Evolutionary conservation across 148 eudicot genomes (phyloP), one percentile per base, ranked within the genome.

Genomic region (Spergularia bocconei): DNA sequence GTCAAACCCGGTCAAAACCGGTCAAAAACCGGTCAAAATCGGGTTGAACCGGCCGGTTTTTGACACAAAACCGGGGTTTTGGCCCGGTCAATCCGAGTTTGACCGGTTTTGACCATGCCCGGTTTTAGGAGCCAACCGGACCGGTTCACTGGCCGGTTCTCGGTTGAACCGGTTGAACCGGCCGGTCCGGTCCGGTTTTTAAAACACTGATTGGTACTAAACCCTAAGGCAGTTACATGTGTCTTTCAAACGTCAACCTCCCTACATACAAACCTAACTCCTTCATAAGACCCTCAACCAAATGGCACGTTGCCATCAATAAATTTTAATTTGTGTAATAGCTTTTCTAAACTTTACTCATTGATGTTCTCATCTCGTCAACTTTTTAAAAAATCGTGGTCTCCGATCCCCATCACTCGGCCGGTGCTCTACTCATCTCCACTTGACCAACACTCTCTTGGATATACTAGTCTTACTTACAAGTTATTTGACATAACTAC

Each of bases 151-250:
- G n/a, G n/a, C n/a, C n/a, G n/a, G n/a, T n/a, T n/a, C n/a, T n/a
- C n/a, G n/a, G n/a, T n/a, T n/a, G n/a, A n/a, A n/a, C n/a, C n/a
- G n/a, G n/a, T n/a, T n/a, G n/a, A n/a, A n/a, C n/a, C n/a, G n/a
- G n/a, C n/a, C n/a, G n/a, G n/a, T n/a, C n/a, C n/a, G n/a, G n/a
- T n/a, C n/a, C n/a, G n/a, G n/a, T n/a, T n/a, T n/a, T n/a, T n/a
- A n/a, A n/a, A n/a, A n/a, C n/a, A n/a, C n/a, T n/a, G n/a, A n/a
- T 73, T 20, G 67, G 16, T 33, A 59, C 29, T 50, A 50, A 77
- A 74, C 77, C 50, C 71, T 69, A 63, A 76, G 78, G 79, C 84
- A 41, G 88, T 85, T 85, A 80, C n/a, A 21, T 58, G 82, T 80
- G 79, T 63, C 76, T 83, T 81, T 83, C 81, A 80, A 74, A 77